A percentile compares a stretch with the other conserved stretches of the same genome.
Conservation (phyloP, 208 protist species). For the Acanthamoeba polyphaga region DNA sequence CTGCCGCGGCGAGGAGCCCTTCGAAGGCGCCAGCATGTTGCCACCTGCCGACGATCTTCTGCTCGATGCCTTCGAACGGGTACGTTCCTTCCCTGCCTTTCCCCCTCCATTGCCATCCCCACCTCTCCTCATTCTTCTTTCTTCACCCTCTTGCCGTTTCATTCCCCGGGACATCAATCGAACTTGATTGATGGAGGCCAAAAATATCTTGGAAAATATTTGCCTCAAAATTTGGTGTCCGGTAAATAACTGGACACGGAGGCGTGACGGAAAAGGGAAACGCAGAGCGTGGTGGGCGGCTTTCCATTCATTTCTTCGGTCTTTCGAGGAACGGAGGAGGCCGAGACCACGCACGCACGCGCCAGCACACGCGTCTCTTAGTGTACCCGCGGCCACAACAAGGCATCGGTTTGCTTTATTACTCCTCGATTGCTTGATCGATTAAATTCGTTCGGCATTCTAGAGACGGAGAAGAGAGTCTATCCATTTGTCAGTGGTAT, state of each 20-base stretch:
- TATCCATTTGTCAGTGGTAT: not conserved
- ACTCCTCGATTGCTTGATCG: not conserved
- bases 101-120: not conserved
- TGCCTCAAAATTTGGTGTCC: no score
- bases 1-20: not conserved
- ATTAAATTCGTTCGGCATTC: slow-evolving; percentile 11
- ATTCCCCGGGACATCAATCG: no score
- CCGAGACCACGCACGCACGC: not conserved
- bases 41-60: not conserved
- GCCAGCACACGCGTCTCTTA: not conserved
- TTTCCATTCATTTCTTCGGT: slow-evolving; percentile 31
- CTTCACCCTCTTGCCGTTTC: no score
- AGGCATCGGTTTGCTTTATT: not conserved
- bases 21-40: not conserved
- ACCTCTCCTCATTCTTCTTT: not conserved
- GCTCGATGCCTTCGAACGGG: not conserved
- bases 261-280: not conserved
- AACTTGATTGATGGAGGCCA: no score
- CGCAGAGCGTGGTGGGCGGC: no score
- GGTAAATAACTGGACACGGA: not conserved
- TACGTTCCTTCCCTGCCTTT: not conserved
- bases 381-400: not conserved
- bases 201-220: no score
- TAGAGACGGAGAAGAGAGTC: not conserved
- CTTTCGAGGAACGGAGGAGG: slow-evolving; percentile 3